Evolutionary conservation across 208 protist species (phyloP), one percentile per base, ranked within the genome.

Genomic region (Trypanosoma scelopori): DNA sequence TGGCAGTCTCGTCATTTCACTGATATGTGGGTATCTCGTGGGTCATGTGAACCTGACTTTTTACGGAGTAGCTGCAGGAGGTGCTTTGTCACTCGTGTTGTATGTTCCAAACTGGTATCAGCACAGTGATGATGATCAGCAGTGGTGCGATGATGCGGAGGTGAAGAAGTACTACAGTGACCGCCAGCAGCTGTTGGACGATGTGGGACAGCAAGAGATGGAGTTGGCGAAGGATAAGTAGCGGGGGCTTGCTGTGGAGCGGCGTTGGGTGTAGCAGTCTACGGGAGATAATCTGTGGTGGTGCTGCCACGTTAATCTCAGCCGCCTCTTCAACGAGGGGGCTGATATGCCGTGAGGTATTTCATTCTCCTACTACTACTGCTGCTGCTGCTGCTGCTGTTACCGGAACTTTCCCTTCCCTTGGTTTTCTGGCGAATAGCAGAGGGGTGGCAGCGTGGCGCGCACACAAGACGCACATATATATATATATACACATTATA

Each of bases 71-170:
- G 47, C 62, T 18, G 69, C 50, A 0, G 80, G 78, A 0, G 58
- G 70, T 16, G 58, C 67, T 35, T 27, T 91, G 18, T 84, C 69
- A 15, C 23, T 87, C 15, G 28, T 84, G 5, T 62, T 90, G 7
- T 91, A 74, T 53, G 65, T 79, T 15, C 90, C 90, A 12, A 95
- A 95, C 74, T 95, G 90, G 87, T 75, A 70, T 27, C 85, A 93
- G 59, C 58, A 61, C 42, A 69, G 65, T 0, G 87, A 95, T 69
- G 42, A 62, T 0, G 70, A 79, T 27, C 65, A 92, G 49, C 71
- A 72, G 53, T 93, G 74, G 69, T 82, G 79, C 0, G 64, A 84
- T 61, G 68, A 88, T 41, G 71, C n/a, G 0, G 71, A 69, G 16
- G 83, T 90, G 41, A 78, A 77, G 39, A 16, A 79, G 35, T 94